Evolutionary conservation across 345 rosid species (phyloP).

Genomic region (Bruguiera gymnorhiza): DNA sequence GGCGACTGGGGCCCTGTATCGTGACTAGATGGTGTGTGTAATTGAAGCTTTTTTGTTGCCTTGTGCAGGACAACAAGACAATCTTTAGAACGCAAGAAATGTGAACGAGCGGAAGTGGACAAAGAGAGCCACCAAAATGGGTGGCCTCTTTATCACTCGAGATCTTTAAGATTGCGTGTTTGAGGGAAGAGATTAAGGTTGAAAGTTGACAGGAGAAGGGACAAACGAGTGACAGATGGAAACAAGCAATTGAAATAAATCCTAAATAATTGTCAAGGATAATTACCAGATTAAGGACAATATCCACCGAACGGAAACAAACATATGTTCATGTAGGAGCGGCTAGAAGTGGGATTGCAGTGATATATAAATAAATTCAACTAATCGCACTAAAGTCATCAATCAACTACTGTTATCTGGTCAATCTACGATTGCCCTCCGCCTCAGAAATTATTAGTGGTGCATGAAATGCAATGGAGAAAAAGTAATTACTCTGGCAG

Average conservation of each 20-base stretch:
- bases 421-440: neutral
- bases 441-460: neutral
- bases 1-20: slow-evolving; percentile 36
- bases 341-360: neutral
- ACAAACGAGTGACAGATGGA: too few species aligned
- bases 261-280: neutral
- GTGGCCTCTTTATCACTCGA: slow-evolving; percentile 5
- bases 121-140: slow-evolving; percentile 28
- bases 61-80: slow-evolving; percentile 30
- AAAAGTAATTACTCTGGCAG: neutral
- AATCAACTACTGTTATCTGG: neutral
- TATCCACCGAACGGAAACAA: neutral
- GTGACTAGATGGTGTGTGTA: slow-evolving; percentile 22
- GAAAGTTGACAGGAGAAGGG: too few species aligned
- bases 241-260: neutral
- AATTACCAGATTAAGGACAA: neutral
- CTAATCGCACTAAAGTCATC: neutral
- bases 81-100: neutral
- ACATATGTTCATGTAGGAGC: neutral
- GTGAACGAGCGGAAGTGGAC: slow-evolving; percentile 25
- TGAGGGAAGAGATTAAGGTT: neutral
- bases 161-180: slow-evolving; percentile 4
- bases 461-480: neutral
- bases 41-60: slow-evolving; percentile 35
- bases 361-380: neutral